These are phyloP conservation scores for Talaromyces sp. DNA, from an alignment of 2,329 filamentous ascomycete species.

Conservation along the genomic window DNA sequence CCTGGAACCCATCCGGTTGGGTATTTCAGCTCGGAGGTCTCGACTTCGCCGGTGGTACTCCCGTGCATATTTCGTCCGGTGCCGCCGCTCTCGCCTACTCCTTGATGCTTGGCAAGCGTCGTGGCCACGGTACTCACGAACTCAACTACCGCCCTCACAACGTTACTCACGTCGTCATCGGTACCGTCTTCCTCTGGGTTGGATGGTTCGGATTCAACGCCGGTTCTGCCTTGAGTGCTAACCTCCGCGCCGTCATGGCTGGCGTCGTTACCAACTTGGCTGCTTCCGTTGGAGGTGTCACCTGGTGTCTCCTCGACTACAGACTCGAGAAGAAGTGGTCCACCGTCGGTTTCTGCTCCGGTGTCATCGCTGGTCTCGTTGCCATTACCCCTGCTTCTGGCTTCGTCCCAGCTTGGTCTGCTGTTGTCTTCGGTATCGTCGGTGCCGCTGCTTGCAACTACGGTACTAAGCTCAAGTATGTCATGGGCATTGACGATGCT, in stretches of 20 bases:
- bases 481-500: constrained; percentile 75
- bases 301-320: constrained; percentile 87
- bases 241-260: constrained; percentile 81
- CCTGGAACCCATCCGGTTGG: constrained; percentile 84
- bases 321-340: constrained; percentile 88
- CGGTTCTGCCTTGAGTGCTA: constrained; percentile 75
- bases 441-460: constrained; percentile 81
- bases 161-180: constrained; percentile 86
- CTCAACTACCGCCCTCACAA: constrained; percentile 92
- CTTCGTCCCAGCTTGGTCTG: constrained; percentile 80
- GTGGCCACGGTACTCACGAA: constrained; percentile 80
- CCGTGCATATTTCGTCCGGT: constrained; percentile 83
- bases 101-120: constrained; percentile 82
- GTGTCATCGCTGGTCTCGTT: constrained; percentile 81
- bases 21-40: constrained; percentile 73
- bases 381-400: constrained; percentile 85
- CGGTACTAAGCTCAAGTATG: constrained; percentile 85
- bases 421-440: constrained; percentile 72
- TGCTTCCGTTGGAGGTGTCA: constrained; percentile 79
- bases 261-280: constrained; percentile 81
- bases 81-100: constrained; percentile 83
- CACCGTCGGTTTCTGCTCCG: constrained; percentile 88
- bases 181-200: constrained; percentile 91
- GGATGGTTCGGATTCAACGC: constrained; percentile 97
- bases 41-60: constrained; percentile 86